Percentiles rank a stretch among this genome's conserved stretches.
phyloP scores from a whole-genome alignment of 1,284 basidiomycete species.

The Apiotrichum siamense region DNA sequence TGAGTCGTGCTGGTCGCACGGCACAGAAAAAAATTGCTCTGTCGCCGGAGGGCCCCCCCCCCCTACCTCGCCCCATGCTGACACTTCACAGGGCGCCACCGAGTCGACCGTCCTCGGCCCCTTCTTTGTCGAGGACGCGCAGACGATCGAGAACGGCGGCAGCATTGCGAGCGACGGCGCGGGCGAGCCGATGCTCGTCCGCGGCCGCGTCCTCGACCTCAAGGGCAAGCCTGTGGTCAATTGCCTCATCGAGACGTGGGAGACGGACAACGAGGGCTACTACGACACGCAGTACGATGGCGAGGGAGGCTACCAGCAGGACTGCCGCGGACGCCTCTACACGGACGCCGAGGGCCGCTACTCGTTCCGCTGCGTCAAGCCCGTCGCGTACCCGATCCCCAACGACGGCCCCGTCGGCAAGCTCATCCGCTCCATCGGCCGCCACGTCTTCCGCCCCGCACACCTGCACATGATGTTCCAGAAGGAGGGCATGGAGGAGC shows the following conservation, averaged over 20 bases:
- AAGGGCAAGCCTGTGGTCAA: constrained; percentile 62
- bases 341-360: constrained; percentile 62
- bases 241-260: constrained; percentile 75
- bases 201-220: constrained; percentile 61
- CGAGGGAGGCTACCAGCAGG: constrained; percentile 54
- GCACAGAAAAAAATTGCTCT: too few species aligned
- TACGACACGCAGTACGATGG: constrained; percentile 67
- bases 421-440: constrained; percentile 55
- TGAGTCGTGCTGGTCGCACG: too few species aligned
- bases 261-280: constrained; percentile 59
- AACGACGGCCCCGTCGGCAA: constrained; percentile 71
- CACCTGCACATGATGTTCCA: constrained; percentile 68
- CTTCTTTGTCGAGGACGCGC: constrained; percentile 73
- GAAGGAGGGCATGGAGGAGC: constrained; percentile 63
- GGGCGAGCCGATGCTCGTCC: constrained; percentile 72
- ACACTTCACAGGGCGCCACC: constrained; percentile 52
- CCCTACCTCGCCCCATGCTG: not conserved
- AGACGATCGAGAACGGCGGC: constrained; percentile 54
- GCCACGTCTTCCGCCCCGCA: constrained; percentile 71
- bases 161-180: constrained; percentile 72
- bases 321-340: constrained; percentile 67
- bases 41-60: not conserved
- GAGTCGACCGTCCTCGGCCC: constrained; percentile 75
- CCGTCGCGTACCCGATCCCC: constrained; percentile 72
- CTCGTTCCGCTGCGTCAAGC: constrained; percentile 68